Percentiles rank a stretch among this genome's conserved stretches.
Evolutionary conservation across 1,284 basidiomycete species (phyloP).

Genomic region (Ceratorhiza oryzae-sativae): DNA sequence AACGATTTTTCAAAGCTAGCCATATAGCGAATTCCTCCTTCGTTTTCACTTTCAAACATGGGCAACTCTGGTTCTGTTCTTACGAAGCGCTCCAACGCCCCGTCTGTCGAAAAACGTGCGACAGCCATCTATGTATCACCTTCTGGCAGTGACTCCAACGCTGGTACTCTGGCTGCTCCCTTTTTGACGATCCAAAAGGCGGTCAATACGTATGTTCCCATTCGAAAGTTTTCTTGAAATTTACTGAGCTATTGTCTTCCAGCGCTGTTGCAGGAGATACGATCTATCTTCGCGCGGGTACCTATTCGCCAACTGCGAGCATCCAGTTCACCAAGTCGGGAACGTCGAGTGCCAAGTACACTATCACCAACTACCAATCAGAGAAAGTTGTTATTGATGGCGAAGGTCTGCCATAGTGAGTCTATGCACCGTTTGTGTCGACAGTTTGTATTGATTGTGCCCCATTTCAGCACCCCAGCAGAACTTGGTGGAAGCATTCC

Average conservation of each 20-base stretch:
- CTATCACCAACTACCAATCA: conserved; percentile 41
- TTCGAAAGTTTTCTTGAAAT: not conserved
- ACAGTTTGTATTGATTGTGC: not conserved
- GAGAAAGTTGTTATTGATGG: conserved; percentile 43
- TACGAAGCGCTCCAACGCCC: conserved; percentile 3
- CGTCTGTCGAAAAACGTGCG: conserved; percentile 28
- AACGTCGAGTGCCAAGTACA: conserved; percentile 39
- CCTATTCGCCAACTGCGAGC: conserved; percentile 39
- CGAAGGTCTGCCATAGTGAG: conserved; percentile 38
- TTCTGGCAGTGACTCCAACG: conserved; percentile 39
- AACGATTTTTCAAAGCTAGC: not conserved
- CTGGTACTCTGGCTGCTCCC: conserved; percentile 41
- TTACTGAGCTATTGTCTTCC: not conserved
- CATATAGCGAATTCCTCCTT: not conserved
- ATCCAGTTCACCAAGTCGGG: conserved; percentile 42
- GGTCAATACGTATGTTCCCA: conserved; percentile 31
- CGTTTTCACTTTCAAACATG: not conserved
- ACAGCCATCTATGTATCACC: conserved; percentile 38
- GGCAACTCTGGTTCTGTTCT: conserved; percentile 37
- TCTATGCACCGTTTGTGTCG: not conserved
- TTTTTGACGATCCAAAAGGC: conserved; percentile 40
- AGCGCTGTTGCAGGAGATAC: conserved; percentile 42
- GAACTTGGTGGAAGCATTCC: conserved; percentile 38
- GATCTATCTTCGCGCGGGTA: conserved; percentile 42
- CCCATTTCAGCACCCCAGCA: conserved; percentile 38